These are phyloP conservation scores for Flaveria linearis DNA, from an alignment of 129 eudicot genomes.

Conservation along the genomic window DNA sequence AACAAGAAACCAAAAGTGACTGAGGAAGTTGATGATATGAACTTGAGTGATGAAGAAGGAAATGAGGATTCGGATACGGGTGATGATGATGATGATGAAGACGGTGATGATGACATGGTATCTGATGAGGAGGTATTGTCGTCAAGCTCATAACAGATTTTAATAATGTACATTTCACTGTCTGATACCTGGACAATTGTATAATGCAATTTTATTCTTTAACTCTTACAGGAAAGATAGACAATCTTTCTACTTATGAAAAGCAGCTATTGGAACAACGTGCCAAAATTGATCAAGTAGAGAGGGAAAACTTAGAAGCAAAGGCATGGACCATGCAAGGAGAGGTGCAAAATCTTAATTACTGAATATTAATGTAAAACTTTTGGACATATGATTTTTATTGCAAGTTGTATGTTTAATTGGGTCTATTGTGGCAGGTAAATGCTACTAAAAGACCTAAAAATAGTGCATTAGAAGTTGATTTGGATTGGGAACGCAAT, in stretches of 20 bases:
- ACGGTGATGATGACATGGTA: constrained; percentile 35
- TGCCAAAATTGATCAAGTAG: constrained; percentile 71
- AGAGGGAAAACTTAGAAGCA: constrained; percentile 71
- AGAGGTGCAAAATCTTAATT: constrained; percentile 54
- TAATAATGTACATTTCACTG: not conserved
- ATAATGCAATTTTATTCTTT: constrained; percentile 8
- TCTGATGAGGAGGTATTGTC: constrained; percentile 46
- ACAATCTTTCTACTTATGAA: constrained; percentile 76
- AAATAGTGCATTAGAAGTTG: constrained; percentile 91
- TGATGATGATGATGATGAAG: constrained; percentile 28
- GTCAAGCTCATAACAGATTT: not conserved
- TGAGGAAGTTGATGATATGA: constrained; percentile 46
- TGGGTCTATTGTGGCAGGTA: constrained; percentile 49
- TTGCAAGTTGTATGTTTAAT: constrained; percentile 18
- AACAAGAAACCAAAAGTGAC: constrained; percentile 43
- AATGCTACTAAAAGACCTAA: constrained; percentile 88
- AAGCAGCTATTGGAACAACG: constrained; percentile 67
- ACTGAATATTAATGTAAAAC: not conserved
- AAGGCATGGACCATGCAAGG: constrained; percentile 95
- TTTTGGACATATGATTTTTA: constrained; percentile 7
- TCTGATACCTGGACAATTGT: constrained; percentile 1
- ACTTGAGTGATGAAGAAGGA: constrained; percentile 37
- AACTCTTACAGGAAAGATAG: constrained; percentile 40
- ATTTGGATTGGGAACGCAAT: constrained; percentile 91
- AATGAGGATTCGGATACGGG: constrained; percentile 49